phyloP scores from a whole-genome alignment of 208 protist genomes.

The Leishmania aethiopica region DNA sequence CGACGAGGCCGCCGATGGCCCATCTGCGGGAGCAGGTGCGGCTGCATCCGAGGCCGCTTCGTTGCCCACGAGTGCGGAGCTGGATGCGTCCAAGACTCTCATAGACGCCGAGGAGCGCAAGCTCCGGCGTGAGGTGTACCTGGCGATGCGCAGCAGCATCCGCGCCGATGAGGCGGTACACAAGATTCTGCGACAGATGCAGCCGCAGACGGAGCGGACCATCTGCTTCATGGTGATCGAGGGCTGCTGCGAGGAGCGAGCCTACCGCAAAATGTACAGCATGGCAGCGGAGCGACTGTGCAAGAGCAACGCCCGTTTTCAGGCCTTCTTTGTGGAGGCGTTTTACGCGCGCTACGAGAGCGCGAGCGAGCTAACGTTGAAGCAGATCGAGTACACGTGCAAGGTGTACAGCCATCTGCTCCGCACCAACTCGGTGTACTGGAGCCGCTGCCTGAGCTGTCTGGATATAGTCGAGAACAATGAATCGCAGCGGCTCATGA shows the following conservation, averaged over 20 bases:
- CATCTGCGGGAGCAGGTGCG: background rate
- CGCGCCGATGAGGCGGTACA: conserved; percentile 98
- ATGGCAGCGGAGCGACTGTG: conserved; percentile 97
- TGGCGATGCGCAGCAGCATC: conserved; percentile 98
- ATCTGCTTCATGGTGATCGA: conserved; percentile 98
- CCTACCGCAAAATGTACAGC: conserved; percentile 96
- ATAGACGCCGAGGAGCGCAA: conserved; percentile 78
- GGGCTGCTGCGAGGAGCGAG: conserved; percentile 96
- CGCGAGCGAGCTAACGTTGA: conserved; percentile 95
- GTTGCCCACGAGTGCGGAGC: conserved; percentile 3
- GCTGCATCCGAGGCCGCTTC: background rate
- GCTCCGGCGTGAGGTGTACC: conserved; percentile 96
- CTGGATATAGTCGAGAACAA: conserved; percentile 78
- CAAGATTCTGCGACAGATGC: conserved; percentile 95
- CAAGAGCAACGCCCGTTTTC: conserved; percentile 89
- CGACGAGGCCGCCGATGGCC: conserved; percentile 4
- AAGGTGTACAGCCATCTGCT: conserved; percentile 98
- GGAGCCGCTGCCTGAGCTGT: conserved; percentile 79
- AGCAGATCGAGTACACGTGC: conserved; percentile 97
- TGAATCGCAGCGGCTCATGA: conserved; percentile 77
- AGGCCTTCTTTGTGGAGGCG: conserved; percentile 85
- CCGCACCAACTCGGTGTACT: conserved; percentile 94
- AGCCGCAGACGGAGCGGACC: conserved; percentile 67
- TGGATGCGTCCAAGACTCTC: conserved; percentile 41
- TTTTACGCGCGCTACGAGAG: conserved; percentile 92